Percentiles rank a stretch among this genome's conserved stretches.
Evolutionary conservation across 1,284 basidiomycete species (phyloP).

Genomic region (Ceratobasidium theobromae): DNA sequence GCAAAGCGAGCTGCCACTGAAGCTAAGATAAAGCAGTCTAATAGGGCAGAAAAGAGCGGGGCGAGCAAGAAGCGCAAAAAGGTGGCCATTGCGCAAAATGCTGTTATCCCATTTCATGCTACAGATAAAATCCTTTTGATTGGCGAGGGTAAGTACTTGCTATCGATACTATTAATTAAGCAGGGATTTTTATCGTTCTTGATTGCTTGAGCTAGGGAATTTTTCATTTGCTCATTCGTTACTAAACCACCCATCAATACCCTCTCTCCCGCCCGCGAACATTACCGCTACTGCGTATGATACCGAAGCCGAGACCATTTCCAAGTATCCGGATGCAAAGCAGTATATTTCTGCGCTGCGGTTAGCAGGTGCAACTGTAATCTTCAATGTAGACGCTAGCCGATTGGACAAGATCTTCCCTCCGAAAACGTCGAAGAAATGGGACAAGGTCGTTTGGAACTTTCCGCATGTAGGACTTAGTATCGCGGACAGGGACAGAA

Average conservation of each 20-base stretch:
- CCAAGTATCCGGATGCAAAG: conserved; percentile 77
- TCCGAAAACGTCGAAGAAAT: conserved; percentile 56
- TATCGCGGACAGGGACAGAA: conserved; percentile 92
- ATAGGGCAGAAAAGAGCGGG: neutral
- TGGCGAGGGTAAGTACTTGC: conserved; percentile 66
- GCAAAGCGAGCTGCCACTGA: conserved; percentile 11
- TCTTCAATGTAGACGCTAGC: conserved; percentile 86
- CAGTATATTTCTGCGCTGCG: conserved; percentile 61
- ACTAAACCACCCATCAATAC: conserved; percentile 50
- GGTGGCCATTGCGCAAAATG: neutral
- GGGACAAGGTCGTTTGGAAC: conserved; percentile 90
- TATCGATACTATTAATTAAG: neutral
- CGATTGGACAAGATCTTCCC: conserved; percentile 61
- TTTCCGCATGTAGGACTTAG: conserved; percentile 96
- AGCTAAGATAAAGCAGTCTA: conserved; percentile 12
- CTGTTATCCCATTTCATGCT: conserved; percentile 63
- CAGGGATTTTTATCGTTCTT: neutral
- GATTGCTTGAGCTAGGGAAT: conserved; percentile 54
- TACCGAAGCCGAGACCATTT: conserved; percentile 69
- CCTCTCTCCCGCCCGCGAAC: conserved; percentile 60
- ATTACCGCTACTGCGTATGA: conserved; percentile 90
- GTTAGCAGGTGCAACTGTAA: conserved; percentile 64
- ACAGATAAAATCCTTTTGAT: conserved; percentile 84
- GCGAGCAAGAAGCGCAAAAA: neutral
- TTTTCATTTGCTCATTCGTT: conserved; percentile 90